Conservation (phyloP, 192 early-diverging fungal genomes). For the Spinellus fusiger region DNA sequence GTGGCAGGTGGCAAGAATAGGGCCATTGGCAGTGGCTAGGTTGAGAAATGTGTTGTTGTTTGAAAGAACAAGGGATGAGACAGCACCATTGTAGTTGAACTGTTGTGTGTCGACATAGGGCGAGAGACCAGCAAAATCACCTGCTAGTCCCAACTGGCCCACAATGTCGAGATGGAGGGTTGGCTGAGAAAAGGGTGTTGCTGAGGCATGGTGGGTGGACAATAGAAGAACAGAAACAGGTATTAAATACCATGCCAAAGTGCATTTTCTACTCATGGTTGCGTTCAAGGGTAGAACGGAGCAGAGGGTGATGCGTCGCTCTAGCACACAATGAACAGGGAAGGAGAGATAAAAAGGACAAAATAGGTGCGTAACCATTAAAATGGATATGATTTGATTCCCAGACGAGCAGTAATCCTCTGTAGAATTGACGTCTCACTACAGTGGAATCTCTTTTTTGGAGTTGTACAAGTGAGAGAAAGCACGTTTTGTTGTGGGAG, state of each 20-base stretch:
- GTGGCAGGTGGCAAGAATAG: slow-evolving; percentile 14
- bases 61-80: neutral
- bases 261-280: neutral
- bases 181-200: neutral
- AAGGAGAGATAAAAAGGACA: too few species aligned
- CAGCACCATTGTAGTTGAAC: neutral
- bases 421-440: too few species aligned
- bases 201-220: neutral
- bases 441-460: too few species aligned
- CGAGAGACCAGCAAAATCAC: slow-evolving; percentile 27
- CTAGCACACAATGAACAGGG: too few species aligned
- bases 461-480: too few species aligned
- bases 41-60: slow-evolving; percentile 5
- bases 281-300: too few species aligned
- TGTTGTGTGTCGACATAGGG: slow-evolving; percentile 2
- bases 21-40: slow-evolving; percentile 12
- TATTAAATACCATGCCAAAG: neutral
- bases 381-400: too few species aligned
- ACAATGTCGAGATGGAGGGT: slow-evolving; percentile 5
- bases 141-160: slow-evolving; percentile 21
- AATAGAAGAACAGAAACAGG: neutral
- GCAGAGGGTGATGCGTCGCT: too few species aligned
- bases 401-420: too few species aligned
- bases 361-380: too few species aligned
- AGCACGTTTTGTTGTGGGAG: too few species aligned